Percentiles rank a stretch among this genome's conserved stretches.
These are phyloP conservation scores for Daedaleopsis nitida DNA, from an alignment of 768 basidiomycete genomes.

Conservation along the genomic window DNA sequence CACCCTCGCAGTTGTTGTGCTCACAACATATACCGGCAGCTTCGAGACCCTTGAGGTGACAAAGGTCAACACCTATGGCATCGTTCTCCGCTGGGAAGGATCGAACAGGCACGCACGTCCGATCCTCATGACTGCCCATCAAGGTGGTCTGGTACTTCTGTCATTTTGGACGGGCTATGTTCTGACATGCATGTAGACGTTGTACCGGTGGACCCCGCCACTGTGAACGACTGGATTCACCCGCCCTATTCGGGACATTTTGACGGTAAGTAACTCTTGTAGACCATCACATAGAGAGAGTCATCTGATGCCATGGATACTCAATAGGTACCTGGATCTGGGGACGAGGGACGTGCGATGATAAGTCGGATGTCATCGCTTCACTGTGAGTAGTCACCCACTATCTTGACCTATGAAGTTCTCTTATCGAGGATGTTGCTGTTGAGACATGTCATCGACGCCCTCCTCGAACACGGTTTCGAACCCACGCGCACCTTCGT, in stretches of 20 bases:
- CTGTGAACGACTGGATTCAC: slow-evolving; percentile 45
- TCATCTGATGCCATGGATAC: not conserved
- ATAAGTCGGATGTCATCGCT: slow-evolving; percentile 37
- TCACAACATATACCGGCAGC: slow-evolving; percentile 31
- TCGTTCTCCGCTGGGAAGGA: slow-evolving; percentile 64
- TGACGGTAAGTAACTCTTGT: slow-evolving; percentile 29
- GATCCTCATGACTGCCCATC: slow-evolving; percentile 53
- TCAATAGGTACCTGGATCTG: slow-evolving; percentile 32
- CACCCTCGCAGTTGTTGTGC: not conserved
- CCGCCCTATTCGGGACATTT: slow-evolving; percentile 53
- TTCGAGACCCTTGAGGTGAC: slow-evolving; percentile 50
- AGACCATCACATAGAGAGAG: not conserved
- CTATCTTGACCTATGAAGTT: not conserved
- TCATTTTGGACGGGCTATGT: not conserved
- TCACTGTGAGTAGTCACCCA: slow-evolving; percentile 29
- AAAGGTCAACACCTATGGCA: slow-evolving; percentile 59
- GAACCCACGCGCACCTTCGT: slow-evolving; percentile 44
- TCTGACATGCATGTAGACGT: slow-evolving; percentile 37
- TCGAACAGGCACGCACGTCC: slow-evolving; percentile 51
- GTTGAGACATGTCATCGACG: slow-evolving; percentile 44
- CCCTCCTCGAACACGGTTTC: slow-evolving; percentile 47
- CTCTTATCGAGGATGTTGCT: not conserved
- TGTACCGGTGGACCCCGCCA: slow-evolving; percentile 49
- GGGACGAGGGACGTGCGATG: slow-evolving; percentile 38
- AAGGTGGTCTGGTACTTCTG: slow-evolving; percentile 34